phyloP scores from a whole-genome alignment of 2,329 filamentous ascomycete species.

The Tolypocladium tropicale region DNA sequence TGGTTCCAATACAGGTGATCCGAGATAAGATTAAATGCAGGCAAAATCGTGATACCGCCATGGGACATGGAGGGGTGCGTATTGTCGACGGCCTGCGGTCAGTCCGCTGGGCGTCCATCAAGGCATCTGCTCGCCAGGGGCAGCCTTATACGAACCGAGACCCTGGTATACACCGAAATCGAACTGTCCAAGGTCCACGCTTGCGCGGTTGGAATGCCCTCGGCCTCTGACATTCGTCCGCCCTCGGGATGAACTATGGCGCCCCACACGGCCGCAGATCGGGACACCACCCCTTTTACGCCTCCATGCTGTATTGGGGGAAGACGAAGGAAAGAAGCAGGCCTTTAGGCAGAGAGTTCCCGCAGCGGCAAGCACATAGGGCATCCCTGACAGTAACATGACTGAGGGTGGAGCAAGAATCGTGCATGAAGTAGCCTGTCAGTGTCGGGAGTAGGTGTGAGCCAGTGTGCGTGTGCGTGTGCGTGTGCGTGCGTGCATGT shows the following conservation, averaged over 20 bases:
- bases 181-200: conserved; percentile 12
- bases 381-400: background rate
- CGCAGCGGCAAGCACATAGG: conserved; percentile 18
- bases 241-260: conserved; percentile 25
- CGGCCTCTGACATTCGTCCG: conserved; percentile 25
- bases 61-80: background rate
- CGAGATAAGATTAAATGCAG: background rate
- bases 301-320: background rate
- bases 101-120: background rate
- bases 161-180: conserved; percentile 26
- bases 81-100: background rate
- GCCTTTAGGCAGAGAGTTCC: conserved; percentile 1
- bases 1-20: background rate
- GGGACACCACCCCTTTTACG: conserved; percentile 18
- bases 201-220: conserved; percentile 19
- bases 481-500: background rate
- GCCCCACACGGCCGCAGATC: conserved; percentile 31
- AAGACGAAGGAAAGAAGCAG: background rate
- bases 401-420: conserved; percentile 2
- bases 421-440: conserved; percentile 4
- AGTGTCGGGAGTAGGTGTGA: background rate
- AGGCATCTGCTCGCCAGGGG: conserved; percentile 1
- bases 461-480: background rate
- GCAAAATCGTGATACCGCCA: background rate
- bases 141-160: conserved; percentile 16